These are phyloP conservation scores for Dorcoceras hygrometricum DNA, from an alignment of 257 asterid genomes.

Conservation along the genomic window DNA sequence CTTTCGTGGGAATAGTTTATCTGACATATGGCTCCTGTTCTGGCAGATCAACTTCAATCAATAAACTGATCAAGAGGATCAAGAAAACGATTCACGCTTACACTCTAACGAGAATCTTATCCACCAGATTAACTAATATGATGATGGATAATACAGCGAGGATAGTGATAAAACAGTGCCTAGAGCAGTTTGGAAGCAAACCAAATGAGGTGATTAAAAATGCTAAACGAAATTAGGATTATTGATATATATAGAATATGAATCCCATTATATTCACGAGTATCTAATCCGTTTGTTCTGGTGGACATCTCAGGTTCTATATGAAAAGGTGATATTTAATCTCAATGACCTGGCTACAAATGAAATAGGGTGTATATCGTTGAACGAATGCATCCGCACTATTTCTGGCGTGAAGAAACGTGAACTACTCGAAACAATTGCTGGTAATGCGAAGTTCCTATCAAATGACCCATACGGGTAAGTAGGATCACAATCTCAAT, in stretches of 20 bases:
- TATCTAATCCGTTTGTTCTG: too few relatives aligned
- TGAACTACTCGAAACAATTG: constrained; percentile 31
- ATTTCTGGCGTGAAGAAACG: constrained; percentile 20
- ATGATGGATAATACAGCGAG: constrained; percentile 27
- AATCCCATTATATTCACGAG: background rate
- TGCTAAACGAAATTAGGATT: background rate
- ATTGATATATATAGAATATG: background rate
- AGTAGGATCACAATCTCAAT: background rate
- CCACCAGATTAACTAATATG: constrained; percentile 16
- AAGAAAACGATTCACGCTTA: constrained; percentile 25
- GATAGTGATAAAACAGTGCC: constrained; percentile 27
- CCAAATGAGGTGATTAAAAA: constrained; percentile 29
- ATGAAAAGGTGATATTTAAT: constrained; percentile 7
- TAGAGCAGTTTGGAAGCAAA: constrained; percentile 17
- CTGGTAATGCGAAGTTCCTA: constrained; percentile 24
- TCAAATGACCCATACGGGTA: constrained; percentile 47
- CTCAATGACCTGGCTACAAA: constrained; percentile 28
- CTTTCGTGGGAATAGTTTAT: background rate
- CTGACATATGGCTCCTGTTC: background rate
- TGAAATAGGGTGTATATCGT: constrained; percentile 36
- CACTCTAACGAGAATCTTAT: constrained; percentile 11
- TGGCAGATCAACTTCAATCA: constrained; percentile 31
- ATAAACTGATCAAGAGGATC: constrained; percentile 26
- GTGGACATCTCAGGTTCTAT: constrained; percentile 25
- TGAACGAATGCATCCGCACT: constrained; percentile 25